Base-by-base conservation (phyloP, 768 basidiomycete genomes). In the Psilocybe cubensis region DNA sequence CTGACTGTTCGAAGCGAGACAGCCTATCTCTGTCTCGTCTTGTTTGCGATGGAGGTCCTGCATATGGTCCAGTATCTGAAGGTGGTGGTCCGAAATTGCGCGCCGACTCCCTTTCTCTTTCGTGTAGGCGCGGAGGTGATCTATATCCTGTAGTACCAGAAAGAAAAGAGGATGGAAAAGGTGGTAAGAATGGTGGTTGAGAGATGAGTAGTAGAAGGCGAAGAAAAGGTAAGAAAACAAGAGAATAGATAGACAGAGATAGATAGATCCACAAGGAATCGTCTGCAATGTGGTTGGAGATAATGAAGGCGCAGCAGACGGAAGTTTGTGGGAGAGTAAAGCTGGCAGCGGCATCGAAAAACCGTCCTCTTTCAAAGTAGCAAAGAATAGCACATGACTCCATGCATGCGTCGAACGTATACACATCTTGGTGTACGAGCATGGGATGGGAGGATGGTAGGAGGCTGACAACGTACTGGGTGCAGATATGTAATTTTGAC, bases 401-500 rank as follows among this genome's bases (percentile, higher is more conserved):
- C 68, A 66, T 59, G 62, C 61, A 63, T 63, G 65, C 57, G 52
- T 61, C 50, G 61, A 66, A 44, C 23, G 53, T 59, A 59, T 54
- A 58, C 57, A 59, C 52, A 63, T 52, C 31, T 17, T 33, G 59
- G 56, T 59, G 62, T 47, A 64, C 54, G 58, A 53, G 53, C 27
- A 58, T 45, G 61, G 65, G 72, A 74, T 71, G 67, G 76, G 66
- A 72, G 70, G 71, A 69, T 52, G 70, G 71, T 63, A 79, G 72
- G 79, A 83, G 78, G 82, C 79, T 76, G 81, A 83, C 74, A 84
- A 85, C 83, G 84, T 85, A 85, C 84, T 84, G 71, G 77, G 70
- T 75, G 78, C 62, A 65, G 75, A 68, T 70, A 73, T 71, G 58
- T 48, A 66, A 71, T 67, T 71, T 68, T 66, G 66, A 57, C 63